A percentile compares a stretch with the other conserved stretches of the same genome.
Conservation (phyloP, 208 protist species). For the Novymonas esmeraldas region DNA sequence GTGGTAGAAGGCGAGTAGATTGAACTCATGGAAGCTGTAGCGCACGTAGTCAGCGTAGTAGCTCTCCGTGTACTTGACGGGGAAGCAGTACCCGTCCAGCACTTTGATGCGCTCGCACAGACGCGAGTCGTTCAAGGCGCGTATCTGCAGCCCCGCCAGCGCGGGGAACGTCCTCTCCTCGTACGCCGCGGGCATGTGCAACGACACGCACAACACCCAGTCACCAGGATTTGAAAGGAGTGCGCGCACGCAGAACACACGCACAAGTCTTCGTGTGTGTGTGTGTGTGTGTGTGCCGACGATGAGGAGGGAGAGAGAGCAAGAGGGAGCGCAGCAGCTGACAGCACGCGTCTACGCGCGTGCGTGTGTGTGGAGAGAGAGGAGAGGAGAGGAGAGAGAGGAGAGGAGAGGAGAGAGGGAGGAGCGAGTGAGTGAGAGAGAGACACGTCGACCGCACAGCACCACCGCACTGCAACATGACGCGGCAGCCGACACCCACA, state of each 20-base stretch:
- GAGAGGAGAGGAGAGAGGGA: not conserved
- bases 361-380: not conserved
- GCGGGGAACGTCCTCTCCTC: slow-evolving; percentile 35
- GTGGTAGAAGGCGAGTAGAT: slow-evolving; percentile 86
- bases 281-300: too few species aligned
- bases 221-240: too few species aligned
- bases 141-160: slow-evolving; percentile 71
- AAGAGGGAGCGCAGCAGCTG: too few species aligned
- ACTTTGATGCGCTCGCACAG: slow-evolving; percentile 81
- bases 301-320: too few species aligned
- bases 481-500: not conserved
- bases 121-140: slow-evolving; percentile 60
- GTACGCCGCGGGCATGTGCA: slow-evolving; percentile 22
- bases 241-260: too few species aligned
- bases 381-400: not conserved
- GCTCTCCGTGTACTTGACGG: slow-evolving; percentile 81
- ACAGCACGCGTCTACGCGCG: not conserved
- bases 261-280: too few species aligned
- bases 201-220: not conserved
- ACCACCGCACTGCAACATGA: not conserved
- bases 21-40: slow-evolving; percentile 60
- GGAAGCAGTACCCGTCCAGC: slow-evolving; percentile 76
- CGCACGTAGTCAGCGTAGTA: slow-evolving; percentile 86
- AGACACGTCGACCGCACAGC: too few species aligned
- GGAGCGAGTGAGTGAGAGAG: not conserved